These are phyloP conservation scores for Aegilops bicornis DNA, from an alignment of 176 grass and related monocot genomes.

Conservation along the genomic window DNA sequence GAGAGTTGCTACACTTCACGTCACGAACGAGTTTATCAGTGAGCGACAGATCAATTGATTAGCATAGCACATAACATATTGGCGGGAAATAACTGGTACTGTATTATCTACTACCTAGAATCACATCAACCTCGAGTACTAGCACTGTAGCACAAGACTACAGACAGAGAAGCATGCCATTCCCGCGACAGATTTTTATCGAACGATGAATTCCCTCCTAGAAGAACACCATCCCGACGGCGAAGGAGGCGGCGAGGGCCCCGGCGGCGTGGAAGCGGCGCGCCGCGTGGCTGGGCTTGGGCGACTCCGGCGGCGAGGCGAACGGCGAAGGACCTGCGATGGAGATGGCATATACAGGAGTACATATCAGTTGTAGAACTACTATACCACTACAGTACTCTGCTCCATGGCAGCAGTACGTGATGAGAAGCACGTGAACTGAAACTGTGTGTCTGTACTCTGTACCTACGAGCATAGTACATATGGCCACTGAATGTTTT, in stretches of 20 bases:
- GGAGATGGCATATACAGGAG: background rate
- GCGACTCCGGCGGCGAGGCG: slow-evolving; percentile 23
- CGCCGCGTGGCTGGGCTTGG: background rate
- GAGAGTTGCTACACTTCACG: no score
- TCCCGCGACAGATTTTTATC: background rate
- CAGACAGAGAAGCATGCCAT: background rate
- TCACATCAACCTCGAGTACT: background rate
- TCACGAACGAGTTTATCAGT: no score
- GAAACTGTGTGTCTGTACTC: background rate
- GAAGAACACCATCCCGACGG: slow-evolving; percentile 2
- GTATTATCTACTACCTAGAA: background rate
- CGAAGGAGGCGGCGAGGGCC: background rate
- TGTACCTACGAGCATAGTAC: background rate
- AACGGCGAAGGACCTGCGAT: slow-evolving; percentile 21
- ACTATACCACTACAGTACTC: background rate
- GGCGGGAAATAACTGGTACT: slow-evolving; percentile 12
- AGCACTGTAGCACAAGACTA: background rate
- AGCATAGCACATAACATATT: no score
- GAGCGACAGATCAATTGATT: no score
- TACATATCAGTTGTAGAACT: background rate
- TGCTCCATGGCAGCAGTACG: background rate
- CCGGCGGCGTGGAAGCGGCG: slow-evolving; percentile 1
- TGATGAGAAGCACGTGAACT: background rate
- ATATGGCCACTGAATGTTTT: background rate
- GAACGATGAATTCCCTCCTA: no score